Evolutionary conservation across 352 stramenopile genomes (phyloP), one percentile per base, ranked within the genome.

Genomic region (Phytophthora ohioensis): DNA sequence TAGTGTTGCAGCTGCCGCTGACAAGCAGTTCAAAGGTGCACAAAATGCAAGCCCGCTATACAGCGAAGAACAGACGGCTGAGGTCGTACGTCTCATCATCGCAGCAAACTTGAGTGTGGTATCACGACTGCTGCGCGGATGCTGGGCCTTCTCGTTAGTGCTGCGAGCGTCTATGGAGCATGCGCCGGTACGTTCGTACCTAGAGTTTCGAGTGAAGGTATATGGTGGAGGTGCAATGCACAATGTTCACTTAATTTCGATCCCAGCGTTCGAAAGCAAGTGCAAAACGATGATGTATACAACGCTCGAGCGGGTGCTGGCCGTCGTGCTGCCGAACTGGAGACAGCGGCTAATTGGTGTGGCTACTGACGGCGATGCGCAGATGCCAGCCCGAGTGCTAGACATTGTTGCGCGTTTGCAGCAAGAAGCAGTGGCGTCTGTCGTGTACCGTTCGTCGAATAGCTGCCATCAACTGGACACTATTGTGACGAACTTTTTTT

Each of bases 131-230:
- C 49, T 92, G 12, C 53, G 58, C 8, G 55, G 67, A 27, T 77
- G 74, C 41, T 90, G 80, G 84, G 73, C 69, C 10, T 87, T 91
- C 49, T 88, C 79, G 1, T 31, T 92, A 12, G 75, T 76, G 9
- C 32, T 92, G 31, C 70, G 75, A 57, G 58, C 57, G 3, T 69
- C 48, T 4, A 64, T 71, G 75, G 71, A 64, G 27, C 65, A 76
- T 31, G 72, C 57, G 13, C 67, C 70, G 4, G 59, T 79, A 51
- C 67, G 76, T 9, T 78, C 80, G 36, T 82, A 75, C 35, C 47
- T 88, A 21, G 78, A 82, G 17, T 79, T 90, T 45, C 79, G 74
- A 10, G 39, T 87, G 34, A 82, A 80, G n/a, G 59, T 86, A 36
- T 82, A 78, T 43, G 55, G 59, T 48, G 47, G 39, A 15, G 73